Evolutionary conservation across 768 basidiomycete genomes (phyloP).

Genomic region (Lactifluus pinguis): DNA sequence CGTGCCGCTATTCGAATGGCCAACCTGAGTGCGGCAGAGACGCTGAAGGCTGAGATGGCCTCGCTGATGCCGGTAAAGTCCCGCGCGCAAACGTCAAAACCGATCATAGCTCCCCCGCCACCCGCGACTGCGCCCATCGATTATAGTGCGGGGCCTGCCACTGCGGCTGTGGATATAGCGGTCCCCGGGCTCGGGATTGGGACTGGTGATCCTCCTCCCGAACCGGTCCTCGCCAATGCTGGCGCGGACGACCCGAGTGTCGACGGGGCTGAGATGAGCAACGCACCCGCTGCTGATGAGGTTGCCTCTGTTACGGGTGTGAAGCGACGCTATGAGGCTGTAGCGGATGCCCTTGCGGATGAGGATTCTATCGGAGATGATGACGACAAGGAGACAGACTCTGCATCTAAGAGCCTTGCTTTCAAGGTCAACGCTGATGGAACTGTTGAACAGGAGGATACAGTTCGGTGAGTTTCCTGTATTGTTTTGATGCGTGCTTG

Average conservation of each 20-base stretch:
- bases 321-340: slow-evolving; percentile 39
- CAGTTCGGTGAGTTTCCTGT: slow-evolving; percentile 61
- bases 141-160: slow-evolving; percentile 15
- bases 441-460: slow-evolving; percentile 89
- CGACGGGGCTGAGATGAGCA: slow-evolving; percentile 7
- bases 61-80: slow-evolving; percentile 38
- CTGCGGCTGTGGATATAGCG: slow-evolving; percentile 16
- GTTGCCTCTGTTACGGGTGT: slow-evolving; percentile 24
- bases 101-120: slow-evolving; percentile 17
- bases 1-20: slow-evolving; percentile 88
- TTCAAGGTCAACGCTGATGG: slow-evolving; percentile 85
- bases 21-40: slow-evolving; percentile 93
- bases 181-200: slow-evolving; percentile 37
- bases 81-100: slow-evolving; percentile 18
- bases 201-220: slow-evolving; percentile 6
- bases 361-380: slow-evolving; percentile 25
- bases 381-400: slow-evolving; percentile 23
- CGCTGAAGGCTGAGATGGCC: slow-evolving; percentile 83
- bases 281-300: slow-evolving; percentile 16
- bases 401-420: slow-evolving; percentile 40
- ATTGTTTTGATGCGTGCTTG: slow-evolving; percentile 2
- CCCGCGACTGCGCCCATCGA: slow-evolving; percentile 20
- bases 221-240: background rate
- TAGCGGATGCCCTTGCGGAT: background rate
- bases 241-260: background rate